phyloP scores from a whole-genome alignment of 2,329 filamentous ascomycete genomes.

The Teratosphaeria viscida region DNA sequence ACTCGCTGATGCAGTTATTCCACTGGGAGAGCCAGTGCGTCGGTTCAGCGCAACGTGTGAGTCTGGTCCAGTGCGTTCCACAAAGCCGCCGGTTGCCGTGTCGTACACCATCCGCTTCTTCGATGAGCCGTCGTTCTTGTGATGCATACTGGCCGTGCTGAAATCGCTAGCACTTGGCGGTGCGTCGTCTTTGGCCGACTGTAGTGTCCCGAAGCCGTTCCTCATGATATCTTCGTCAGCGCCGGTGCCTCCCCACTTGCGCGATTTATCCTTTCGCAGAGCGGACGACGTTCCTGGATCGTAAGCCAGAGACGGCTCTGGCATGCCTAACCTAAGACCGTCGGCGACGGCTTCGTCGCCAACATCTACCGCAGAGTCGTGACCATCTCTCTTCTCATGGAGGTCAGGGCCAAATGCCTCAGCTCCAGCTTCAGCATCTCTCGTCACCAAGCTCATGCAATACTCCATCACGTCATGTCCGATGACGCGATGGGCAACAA shows the following conservation, averaged over 20 bases:
- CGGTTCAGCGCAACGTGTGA: background rate
- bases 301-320: too few species aligned
- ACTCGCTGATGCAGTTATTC: background rate
- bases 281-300: background rate
- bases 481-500: slow-evolving; percentile 23
- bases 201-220: background rate
- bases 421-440: background rate
- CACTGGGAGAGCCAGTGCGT: background rate
- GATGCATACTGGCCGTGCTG: background rate
- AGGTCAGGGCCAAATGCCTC: background rate
- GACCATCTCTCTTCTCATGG: background rate
- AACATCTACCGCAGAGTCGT: background rate
- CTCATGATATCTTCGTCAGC: slow-evolving; percentile 4
- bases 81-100: background rate
- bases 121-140: background rate
- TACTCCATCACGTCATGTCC: slow-evolving; percentile 11
- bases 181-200: background rate
- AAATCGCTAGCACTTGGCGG: background rate
- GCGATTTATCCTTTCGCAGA: slow-evolving; percentile 2
- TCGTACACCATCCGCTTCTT: background rate
- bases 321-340: background rate
- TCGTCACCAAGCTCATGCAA: slow-evolving; percentile 7
- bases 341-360: background rate
- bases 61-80: background rate
- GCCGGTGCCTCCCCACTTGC: slow-evolving; percentile 2